Conservation (phyloP, 1,139 yeast genomes). For the Protomyces lactucae-debilis region DNA sequence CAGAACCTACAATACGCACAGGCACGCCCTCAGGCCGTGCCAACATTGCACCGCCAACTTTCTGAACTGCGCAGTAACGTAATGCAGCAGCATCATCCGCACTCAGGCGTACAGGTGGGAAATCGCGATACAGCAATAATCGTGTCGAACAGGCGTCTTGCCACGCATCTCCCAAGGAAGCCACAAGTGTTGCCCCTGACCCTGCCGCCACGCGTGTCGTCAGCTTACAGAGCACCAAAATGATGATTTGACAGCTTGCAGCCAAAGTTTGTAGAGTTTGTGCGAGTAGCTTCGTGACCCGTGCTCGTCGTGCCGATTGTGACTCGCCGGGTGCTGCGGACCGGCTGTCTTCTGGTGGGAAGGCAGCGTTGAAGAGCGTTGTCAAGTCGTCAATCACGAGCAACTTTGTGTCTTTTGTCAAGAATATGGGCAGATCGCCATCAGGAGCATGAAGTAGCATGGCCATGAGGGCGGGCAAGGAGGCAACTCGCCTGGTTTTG, state of each 20-base stretch:
- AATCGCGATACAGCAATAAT: constrained; percentile 12
- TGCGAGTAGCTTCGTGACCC: constrained; percentile 15
- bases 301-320: constrained; percentile 10
- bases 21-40: neutral
- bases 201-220: constrained; percentile 11
- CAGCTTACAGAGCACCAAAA: constrained; percentile 12
- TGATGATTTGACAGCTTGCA: constrained; percentile 4
- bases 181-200: constrained; percentile 10
- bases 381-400: constrained; percentile 27
- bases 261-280: constrained; percentile 19
- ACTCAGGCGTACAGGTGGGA: neutral
- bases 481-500: constrained; percentile 10
- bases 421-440: neutral
- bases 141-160: constrained; percentile 2
- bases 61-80: constrained; percentile 17
- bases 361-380: constrained; percentile 25
- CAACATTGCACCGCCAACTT: neutral
- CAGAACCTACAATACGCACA: neutral
- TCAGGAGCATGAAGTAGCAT: constrained; percentile 6
- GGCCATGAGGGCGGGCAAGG: constrained; percentile 19
- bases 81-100: constrained; percentile 3
- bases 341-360: constrained; percentile 15
- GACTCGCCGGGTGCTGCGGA: neutral
- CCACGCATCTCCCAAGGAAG: constrained; percentile 18
- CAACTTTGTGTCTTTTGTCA: constrained; percentile 7